phyloP scores from a whole-genome alignment of 345 rosid species.

The Geranium brycei region DNA sequence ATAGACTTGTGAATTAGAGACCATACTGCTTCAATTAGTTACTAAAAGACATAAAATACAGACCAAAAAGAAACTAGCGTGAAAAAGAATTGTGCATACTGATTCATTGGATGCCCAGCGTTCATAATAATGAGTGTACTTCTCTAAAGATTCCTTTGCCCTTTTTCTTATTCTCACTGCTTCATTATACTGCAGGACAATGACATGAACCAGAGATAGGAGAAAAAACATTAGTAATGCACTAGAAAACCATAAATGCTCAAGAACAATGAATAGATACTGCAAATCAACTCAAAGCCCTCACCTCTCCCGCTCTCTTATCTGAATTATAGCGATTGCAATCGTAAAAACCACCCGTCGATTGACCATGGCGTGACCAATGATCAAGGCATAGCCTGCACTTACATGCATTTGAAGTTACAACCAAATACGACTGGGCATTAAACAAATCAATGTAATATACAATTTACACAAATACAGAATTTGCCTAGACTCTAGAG shows the following conservation, averaged over 20 bases:
- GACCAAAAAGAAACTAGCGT: background rate
- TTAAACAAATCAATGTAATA: too few species aligned
- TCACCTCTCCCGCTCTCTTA: constrained; percentile 85
- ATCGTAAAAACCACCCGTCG: constrained; percentile 90
- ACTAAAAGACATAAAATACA: background rate
- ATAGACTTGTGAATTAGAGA: too few species aligned
- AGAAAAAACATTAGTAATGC: too few species aligned
- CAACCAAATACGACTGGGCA: too few species aligned
- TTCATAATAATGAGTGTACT: constrained; percentile 97
- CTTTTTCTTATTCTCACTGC: constrained; percentile 82
- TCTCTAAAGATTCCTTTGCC: constrained; percentile 91
- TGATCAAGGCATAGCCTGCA: constrained; percentile 80
- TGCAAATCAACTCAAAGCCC: constrained; percentile 5
- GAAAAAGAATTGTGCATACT: constrained; percentile 25
- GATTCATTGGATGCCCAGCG: constrained; percentile 95
- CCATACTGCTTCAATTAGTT: background rate
- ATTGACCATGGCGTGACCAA: constrained; percentile 84
- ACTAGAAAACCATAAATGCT: background rate
- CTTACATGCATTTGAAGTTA: constrained; percentile 4
- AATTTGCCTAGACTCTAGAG: too few species aligned
- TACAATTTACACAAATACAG: background rate
- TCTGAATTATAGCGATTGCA: constrained; percentile 78
- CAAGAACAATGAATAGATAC: background rate
- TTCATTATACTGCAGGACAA: constrained; percentile 55
- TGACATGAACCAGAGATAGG: background rate